Evolutionary conservation across 2,329 filamentous ascomycete species (phyloP), one percentile per base, ranked within the genome.

Genomic region (Phialophora expanda): DNA sequence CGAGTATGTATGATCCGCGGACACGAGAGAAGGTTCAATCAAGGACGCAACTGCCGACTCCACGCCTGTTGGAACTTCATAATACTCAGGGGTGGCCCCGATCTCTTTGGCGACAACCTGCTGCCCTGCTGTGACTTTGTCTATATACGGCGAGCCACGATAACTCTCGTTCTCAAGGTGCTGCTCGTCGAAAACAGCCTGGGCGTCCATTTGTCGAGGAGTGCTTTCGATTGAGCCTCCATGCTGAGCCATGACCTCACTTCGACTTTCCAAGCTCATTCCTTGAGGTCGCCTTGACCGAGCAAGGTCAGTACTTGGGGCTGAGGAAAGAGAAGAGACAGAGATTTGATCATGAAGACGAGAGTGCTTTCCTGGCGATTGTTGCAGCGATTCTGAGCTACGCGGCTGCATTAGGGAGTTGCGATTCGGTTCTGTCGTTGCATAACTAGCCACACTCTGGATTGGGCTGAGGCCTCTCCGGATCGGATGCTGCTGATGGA

Each of bases 41-140:
- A 98, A 82, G 17, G 93, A 97, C 7, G 94, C 94, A 11, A 98
- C 93, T 9, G 90, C 91, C 14, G 93, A 97, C 77, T 97, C 93
- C 0, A 96, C 88, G 1, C 86, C 92, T 38, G 88, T 75, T 1
- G 86, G 87, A 1, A 87, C 88, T 72, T 93, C 88, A 2, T 96
- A 85, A 74, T 92, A 89, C 70, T 91, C 85, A 1, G 92, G 89
- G 71, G 91, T 96, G 11, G 88, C 88, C 50, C 85, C 90, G 55
- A 86, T 86, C 28, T 86, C 89, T 22, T 86, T 87, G 32, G 86
- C 87, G 28, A 97, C 87, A 28, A 97, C 87, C 63, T 91, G 86
- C 72, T 91, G 90, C 34, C 88, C 89, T 24, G 87, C 83, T 34
- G 86, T 82, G 53, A 87, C 80, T 55, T 83, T 85, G 59, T 87